Evolutionary conservation across 208 protist genomes (phyloP).

Genomic region (Leishmania mexicana): DNA sequence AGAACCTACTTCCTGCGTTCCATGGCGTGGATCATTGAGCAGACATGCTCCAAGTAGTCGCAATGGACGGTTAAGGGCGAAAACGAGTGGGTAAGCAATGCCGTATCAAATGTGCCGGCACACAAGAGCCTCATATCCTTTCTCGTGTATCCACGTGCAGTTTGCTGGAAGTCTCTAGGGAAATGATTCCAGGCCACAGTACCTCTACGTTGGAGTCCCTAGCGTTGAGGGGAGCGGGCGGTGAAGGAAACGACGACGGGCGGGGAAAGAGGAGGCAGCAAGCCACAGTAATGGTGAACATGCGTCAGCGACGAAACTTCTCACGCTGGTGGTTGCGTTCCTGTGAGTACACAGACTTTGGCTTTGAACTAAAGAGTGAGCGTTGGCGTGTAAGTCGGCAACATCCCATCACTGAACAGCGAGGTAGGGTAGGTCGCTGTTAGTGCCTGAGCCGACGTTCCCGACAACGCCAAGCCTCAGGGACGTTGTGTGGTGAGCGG

Average conservation of each 20-base stretch:
- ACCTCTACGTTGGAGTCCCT: constrained; percentile 28
- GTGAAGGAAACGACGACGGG: constrained; percentile 35
- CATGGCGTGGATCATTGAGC: constrained; percentile 29
- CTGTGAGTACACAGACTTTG: constrained; percentile 12
- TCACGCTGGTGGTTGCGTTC: background rate
- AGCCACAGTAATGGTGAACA: constrained; percentile 22
- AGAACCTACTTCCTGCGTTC: background rate
- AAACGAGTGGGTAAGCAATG: constrained; percentile 29
- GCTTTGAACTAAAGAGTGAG: constrained; percentile 24
- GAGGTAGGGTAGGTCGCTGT: constrained; percentile 51
- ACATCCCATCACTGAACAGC: constrained; percentile 45
- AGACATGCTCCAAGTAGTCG: constrained; percentile 6
- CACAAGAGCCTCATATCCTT: constrained; percentile 37
- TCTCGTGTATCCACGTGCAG: constrained; percentile 35
- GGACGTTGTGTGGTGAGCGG: constrained; percentile 12
- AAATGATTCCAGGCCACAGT: constrained; percentile 60
- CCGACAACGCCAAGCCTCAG: constrained; percentile 29
- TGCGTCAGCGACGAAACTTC: constrained; percentile 23
- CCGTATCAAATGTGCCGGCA: constrained; percentile 34
- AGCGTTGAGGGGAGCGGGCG: constrained; percentile 30
- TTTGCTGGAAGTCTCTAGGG: constrained; percentile 49
- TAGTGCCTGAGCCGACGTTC: constrained; percentile 49
- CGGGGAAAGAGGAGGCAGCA: constrained; percentile 13
- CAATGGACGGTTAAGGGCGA: constrained; percentile 5
- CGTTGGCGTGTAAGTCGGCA: constrained; percentile 52